These are phyloP conservation scores for Diaporthe destruens DNA, from an alignment of 2,329 filamentous ascomycete species.

Conservation along the genomic window DNA sequence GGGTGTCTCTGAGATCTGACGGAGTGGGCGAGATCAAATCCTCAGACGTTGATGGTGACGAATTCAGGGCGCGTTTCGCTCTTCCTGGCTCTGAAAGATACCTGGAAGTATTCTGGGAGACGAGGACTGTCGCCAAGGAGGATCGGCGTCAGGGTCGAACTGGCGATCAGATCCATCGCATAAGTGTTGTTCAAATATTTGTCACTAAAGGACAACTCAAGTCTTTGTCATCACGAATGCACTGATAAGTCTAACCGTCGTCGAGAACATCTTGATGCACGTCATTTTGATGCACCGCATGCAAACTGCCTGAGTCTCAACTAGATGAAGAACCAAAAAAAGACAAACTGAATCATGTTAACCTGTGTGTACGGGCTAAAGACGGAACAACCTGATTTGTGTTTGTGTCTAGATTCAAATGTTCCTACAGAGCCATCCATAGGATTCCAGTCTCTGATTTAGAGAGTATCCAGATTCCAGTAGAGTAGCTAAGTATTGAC, in stretches of 20 bases:
- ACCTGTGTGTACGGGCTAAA: too few relatives aligned
- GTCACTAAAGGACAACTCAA: slow-evolving; percentile 7
- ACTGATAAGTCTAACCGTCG: too few relatives aligned
- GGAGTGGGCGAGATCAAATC: not conserved
- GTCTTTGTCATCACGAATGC: not conserved
- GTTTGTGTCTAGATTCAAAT: not conserved
- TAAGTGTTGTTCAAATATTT: slow-evolving; percentile 9
- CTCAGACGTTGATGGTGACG: not conserved
- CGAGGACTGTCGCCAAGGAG: not conserved
- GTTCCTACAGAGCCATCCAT: not conserved
- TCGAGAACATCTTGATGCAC: not conserved
- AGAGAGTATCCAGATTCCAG: not conserved
- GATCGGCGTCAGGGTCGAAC: not conserved
- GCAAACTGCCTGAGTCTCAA: too few relatives aligned
- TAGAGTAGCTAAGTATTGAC: not conserved
- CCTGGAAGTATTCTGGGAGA: slow-evolving; percentile 6
- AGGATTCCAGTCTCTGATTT: not conserved
- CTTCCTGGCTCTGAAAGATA: not conserved
- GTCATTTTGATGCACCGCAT: too few relatives aligned
- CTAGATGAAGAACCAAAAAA: too few relatives aligned
- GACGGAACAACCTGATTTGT: not conserved
- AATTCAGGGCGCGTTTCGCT: not conserved
- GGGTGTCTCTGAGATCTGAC: not conserved
- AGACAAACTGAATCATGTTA: too few relatives aligned
- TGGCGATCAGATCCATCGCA: slow-evolving; percentile 9